Evolutionary conservation across 352 stramenopile species (phyloP).

Genomic region (Plasmopara halstedii): DNA sequence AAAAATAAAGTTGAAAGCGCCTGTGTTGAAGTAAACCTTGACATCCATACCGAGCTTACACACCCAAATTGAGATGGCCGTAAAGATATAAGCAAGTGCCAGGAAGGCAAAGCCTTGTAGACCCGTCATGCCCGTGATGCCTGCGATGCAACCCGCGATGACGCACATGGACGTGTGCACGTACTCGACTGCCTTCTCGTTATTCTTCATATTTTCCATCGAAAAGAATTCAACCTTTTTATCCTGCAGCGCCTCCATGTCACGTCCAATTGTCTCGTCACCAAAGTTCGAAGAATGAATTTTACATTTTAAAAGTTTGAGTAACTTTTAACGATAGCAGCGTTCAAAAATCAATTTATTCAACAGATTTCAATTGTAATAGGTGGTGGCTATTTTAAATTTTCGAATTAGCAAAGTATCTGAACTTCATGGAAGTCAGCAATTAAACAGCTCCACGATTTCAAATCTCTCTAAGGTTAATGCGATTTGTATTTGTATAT

Average conservation of each 20-base stretch:
- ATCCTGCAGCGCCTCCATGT: slow-evolving; percentile 54
- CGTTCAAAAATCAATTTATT: too few relatives aligned
- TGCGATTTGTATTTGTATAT: too few relatives aligned
- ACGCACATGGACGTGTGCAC: slow-evolving; percentile 80
- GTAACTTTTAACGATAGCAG: too few relatives aligned
- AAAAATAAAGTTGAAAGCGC: slow-evolving; percentile 58
- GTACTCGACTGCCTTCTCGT: slow-evolving; percentile 73
- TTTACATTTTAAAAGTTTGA: too few relatives aligned
- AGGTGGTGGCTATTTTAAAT: too few relatives aligned
- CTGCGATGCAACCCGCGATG: slow-evolving; percentile 71
- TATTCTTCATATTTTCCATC: slow-evolving; percentile 82
- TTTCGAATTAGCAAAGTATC: too few relatives aligned
- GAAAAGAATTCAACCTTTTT: slow-evolving; percentile 84
- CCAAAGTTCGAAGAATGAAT: too few relatives aligned
- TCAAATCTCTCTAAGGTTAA: too few relatives aligned
- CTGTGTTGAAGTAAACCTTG: slow-evolving; percentile 80
- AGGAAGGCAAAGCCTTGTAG: slow-evolving; percentile 71
- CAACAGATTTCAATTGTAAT: too few relatives aligned
- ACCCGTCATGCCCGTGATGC: slow-evolving; percentile 70
- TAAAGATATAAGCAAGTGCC: slow-evolving; percentile 54
- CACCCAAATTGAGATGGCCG: slow-evolving; percentile 50
- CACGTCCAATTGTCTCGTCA: too few relatives aligned
- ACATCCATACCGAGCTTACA: slow-evolving; percentile 72
- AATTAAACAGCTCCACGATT: too few relatives aligned
- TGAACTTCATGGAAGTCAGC: too few relatives aligned